Evolutionary conservation across 106 monocot genomes (phyloP).

Genomic region (Posidonia australis): DNA sequence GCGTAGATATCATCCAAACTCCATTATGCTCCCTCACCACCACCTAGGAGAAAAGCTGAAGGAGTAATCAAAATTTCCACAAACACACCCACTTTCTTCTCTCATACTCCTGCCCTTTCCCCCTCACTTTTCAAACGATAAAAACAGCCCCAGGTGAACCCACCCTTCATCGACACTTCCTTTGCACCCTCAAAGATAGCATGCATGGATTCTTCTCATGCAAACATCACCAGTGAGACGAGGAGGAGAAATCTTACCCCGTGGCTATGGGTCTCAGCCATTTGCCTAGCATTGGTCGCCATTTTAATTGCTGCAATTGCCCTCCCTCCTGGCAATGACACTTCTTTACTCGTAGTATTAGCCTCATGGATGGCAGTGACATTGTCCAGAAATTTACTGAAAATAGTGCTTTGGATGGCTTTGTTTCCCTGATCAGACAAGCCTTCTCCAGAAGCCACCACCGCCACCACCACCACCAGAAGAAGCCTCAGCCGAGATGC

Average conservation of each 20-base stretch:
- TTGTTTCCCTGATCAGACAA: slow-evolving; percentile 11
- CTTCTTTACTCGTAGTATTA: background rate
- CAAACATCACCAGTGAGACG: slow-evolving; percentile 9
- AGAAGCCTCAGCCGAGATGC: slow-evolving; percentile 2
- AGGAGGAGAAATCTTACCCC: background rate
- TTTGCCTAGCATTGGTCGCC: slow-evolving; percentile 30
- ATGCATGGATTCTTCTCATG: background rate
- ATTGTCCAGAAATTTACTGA: background rate
- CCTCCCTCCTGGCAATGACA: slow-evolving; percentile 2
- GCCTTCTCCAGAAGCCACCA: background rate
- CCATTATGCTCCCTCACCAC: slow-evolving; percentile 7
- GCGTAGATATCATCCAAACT: slow-evolving; percentile 11
- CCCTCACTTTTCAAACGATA: slow-evolving; percentile 1
- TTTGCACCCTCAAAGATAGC: background rate
- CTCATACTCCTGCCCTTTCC: background rate
- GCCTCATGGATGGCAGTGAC: background rate
- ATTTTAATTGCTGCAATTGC: slow-evolving; percentile 20
- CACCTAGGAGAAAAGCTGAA: slow-evolving; percentile 3
- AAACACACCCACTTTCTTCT: slow-evolving; percentile 10
- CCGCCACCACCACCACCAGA: slow-evolving; percentile 16
- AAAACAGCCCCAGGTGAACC: background rate
- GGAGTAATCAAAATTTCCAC: slow-evolving; percentile 2
- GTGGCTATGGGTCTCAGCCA: slow-evolving; percentile 25
- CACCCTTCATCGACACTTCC: background rate
- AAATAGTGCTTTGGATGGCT: slow-evolving; percentile 5